Evolutionary conservation across 1,284 basidiomycete genomes (phyloP).

Genomic region (Fomitopsis betulina): DNA sequence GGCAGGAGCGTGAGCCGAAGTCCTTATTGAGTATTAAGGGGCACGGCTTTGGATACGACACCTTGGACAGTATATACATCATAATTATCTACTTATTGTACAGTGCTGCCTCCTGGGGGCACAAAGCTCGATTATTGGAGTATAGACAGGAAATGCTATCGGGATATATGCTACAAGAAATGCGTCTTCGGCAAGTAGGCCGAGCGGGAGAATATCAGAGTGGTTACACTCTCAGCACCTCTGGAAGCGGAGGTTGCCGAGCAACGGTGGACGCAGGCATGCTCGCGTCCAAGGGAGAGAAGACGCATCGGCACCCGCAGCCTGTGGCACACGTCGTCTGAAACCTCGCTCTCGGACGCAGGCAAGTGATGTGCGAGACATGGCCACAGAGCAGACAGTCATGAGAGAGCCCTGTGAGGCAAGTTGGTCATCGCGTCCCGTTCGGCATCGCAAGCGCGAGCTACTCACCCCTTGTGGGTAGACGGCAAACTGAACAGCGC

Average conservation of each 20-base stretch:
- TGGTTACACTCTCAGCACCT: background rate
- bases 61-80: background rate
- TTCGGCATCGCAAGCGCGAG: background rate
- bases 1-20: slow-evolving; percentile 6
- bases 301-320: slow-evolving; percentile 24
- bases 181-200: background rate
- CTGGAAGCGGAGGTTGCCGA: background rate
- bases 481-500: slow-evolving; percentile 68
- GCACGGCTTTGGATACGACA: background rate
- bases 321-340: slow-evolving; percentile 23
- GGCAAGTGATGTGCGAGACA: slow-evolving; percentile 24
- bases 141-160: background rate
- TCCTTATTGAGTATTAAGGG: background rate
- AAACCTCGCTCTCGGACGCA: slow-evolving; percentile 14
- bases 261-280: background rate
- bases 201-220: background rate
- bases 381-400: slow-evolving; percentile 24
- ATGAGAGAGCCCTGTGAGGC: slow-evolving; percentile 20
- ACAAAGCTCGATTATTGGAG: background rate
- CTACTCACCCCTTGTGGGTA: slow-evolving; percentile 70
- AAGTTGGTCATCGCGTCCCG: background rate
- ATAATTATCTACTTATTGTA: background rate
- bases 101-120: background rate
- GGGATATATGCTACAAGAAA: background rate
- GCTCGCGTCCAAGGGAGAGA: background rate